Percentiles rank a stretch among this genome's conserved stretches.
These are phyloP conservation scores for Eucalyptus pumila DNA, from an alignment of 345 rosid genomes.

Conservation along the genomic window DNA sequence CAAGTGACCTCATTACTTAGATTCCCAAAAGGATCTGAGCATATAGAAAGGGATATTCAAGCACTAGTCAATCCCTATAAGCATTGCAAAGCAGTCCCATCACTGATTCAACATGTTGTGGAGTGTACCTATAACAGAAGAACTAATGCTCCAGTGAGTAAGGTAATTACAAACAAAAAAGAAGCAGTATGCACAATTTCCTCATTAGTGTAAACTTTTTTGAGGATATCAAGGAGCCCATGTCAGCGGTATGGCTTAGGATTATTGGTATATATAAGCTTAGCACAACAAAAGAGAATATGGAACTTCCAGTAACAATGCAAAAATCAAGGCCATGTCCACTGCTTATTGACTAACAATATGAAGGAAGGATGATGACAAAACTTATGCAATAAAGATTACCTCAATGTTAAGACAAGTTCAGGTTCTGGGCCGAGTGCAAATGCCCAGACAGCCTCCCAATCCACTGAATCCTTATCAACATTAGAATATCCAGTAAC, in stretches of 20 bases:
- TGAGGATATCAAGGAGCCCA: neutral
- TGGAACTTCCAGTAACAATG: neutral
- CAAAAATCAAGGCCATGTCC: neutral
- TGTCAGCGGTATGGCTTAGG: neutral
- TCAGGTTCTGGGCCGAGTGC: constrained; percentile 96
- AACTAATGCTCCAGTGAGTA: neutral
- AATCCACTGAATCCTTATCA: constrained; percentile 31
- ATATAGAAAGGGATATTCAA: neutral
- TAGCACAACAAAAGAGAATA: neutral
- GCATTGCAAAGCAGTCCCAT: neutral
- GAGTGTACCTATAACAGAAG: neutral
- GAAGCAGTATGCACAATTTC: neutral
- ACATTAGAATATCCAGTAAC: constrained; percentile 3
- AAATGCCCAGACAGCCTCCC: constrained; percentile 95
- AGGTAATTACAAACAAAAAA: neutral
- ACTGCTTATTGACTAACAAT: neutral
- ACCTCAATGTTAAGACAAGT: constrained; percentile 84
- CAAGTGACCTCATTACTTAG: neutral
- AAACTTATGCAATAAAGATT: neutral
- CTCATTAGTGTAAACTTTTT: neutral
- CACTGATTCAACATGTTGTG: neutral
- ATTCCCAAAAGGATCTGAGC: neutral
- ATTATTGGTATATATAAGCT: neutral
- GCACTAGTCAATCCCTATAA: neutral
- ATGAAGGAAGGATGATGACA: neutral